Evolutionary conservation across 2,329 filamentous ascomycete species (phyloP).

Genomic region (Ophiostoma quercus): DNA sequence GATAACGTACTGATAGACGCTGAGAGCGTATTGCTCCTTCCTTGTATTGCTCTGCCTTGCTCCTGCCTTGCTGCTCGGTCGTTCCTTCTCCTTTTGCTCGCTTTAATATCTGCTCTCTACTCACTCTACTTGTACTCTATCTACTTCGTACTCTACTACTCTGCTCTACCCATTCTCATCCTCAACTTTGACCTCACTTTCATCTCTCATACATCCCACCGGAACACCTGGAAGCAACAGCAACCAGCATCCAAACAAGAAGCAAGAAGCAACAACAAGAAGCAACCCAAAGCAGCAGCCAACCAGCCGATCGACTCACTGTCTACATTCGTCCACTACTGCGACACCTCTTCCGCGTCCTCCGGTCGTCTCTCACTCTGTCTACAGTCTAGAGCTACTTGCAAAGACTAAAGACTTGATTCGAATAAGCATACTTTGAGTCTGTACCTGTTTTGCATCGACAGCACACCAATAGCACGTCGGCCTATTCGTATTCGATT

Average conservation of each 20-base stretch:
- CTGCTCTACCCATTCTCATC: not conserved
- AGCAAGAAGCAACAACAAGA: not conserved
- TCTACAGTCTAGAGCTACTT: not conserved
- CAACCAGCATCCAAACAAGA: too few species aligned
- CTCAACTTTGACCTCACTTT: not conserved
- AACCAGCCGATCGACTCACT: not conserved
- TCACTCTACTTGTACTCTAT: not conserved
- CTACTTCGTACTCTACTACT: not conserved
- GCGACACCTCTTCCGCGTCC: conserved; percentile 1
- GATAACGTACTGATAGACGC: not conserved
- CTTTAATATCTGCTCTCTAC: not conserved
- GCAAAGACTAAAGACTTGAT: not conserved
- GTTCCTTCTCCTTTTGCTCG: not conserved
- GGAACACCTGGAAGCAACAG: not conserved
- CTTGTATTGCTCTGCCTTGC: not conserved
- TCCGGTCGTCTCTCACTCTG: not conserved
- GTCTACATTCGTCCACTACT: not conserved
- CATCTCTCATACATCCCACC: not conserved
- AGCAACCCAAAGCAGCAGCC: not conserved
- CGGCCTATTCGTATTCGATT: not conserved
- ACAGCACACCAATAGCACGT: not conserved
- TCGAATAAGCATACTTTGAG: not conserved
- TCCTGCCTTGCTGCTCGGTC: not conserved
- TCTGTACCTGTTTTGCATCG: not conserved
- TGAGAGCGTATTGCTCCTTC: not conserved